phyloP scores from a whole-genome alignment of 257 asterid genomes.

The Capsicum rhomboideum region DNA sequence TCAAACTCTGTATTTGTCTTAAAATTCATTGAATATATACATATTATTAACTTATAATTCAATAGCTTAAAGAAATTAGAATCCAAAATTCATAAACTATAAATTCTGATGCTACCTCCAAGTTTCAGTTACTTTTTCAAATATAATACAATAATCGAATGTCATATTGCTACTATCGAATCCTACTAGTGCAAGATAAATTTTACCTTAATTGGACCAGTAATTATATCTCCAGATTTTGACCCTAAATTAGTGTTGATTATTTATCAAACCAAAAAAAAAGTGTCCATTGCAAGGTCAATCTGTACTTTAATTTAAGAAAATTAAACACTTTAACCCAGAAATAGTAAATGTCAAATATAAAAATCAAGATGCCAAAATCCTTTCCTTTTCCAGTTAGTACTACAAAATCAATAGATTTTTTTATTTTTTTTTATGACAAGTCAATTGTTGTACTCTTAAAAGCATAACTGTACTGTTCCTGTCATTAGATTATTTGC shows the following conservation, averaged over 20 bases:
- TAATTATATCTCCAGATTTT: not conserved
- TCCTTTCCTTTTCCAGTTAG: not conserved
- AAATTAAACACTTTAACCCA: not conserved
- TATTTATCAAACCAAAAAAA: not conserved
- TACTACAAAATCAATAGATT: not conserved
- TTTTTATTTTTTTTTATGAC: not conserved
- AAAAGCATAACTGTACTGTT: not conserved
- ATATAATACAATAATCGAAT: no score
- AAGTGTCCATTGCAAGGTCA: not conserved
- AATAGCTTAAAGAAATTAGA: no score
- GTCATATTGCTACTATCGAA: no score
- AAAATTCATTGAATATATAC: no score
- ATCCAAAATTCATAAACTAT: no score
- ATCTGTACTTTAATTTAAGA: no score
- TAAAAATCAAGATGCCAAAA: not conserved
- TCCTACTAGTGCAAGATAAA: no score
- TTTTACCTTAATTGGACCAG: no score
- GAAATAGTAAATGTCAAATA: not conserved
- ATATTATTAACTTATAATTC: no score
- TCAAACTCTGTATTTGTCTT: no score
- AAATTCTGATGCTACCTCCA: no score
- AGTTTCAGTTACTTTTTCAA: no score
- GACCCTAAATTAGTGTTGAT: not conserved
- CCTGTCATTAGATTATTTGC: not conserved
- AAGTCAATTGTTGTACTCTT: not conserved